Base-by-base conservation (phyloP, 1,284 basidiomycete species). In the Apiotrichum domesticum region DNA sequence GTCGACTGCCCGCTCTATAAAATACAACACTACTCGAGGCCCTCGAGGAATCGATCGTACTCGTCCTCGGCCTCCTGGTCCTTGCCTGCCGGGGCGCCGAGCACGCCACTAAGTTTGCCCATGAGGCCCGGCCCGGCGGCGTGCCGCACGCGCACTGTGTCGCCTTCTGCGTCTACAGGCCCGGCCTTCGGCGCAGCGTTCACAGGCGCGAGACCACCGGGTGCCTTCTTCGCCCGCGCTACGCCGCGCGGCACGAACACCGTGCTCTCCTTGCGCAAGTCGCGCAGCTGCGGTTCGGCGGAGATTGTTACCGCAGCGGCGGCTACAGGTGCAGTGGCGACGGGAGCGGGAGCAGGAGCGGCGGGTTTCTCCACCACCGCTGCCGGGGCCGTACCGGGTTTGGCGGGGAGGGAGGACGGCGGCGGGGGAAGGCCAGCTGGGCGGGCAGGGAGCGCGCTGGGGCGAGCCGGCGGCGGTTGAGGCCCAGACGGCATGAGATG, bases 201-300 rank as follows among this genome's bases (percentile, higher is more conserved):
- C 54, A 75, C 64, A 0, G 67, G 54, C 3, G 43, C 64, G 0
- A 51, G 56, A 4, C 53, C 51, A 4, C 48, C 58, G 3, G 55
- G 45, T 7, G 43, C 45, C 4, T 57, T 57, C 4, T 50, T 50
- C 53, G 69, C 67, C 55, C 73, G 73, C 61, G 75, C 76, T 11
- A 79, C 66, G 2, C 74, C 77, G 13, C 76, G 63, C 1, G 92
- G 92, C 1, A 95, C 84, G 67, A 97, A 96, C 0, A 88, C 84
- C 0, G 90, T 93, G 7, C 87, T 85, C 72, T 97, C 92, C 73
- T 90, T 92, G 78, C 91, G 90, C 63, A 96, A 80, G 72, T 97
- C 89, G 29, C 92, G 86, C 46, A 97, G 75, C 68, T 90, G 81
- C 1, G 93, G 90, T 49, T 80, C 90, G 1, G 90, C 90, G 14